Conservation (phyloP, 176 grass and related monocot genomes). For the Puccinellia tenuiflora region DNA sequence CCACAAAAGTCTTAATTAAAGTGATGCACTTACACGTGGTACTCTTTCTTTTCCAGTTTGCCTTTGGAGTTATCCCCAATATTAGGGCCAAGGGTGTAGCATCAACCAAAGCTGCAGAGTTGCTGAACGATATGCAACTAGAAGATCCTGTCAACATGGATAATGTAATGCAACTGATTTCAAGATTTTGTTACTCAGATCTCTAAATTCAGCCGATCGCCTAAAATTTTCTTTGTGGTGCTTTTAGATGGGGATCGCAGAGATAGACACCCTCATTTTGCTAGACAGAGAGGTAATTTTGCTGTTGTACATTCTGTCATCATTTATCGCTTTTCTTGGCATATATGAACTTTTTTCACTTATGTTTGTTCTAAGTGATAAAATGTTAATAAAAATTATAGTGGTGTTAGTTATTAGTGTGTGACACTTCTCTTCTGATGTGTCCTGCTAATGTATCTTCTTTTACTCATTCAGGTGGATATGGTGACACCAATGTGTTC, state of each 20-base stretch:
- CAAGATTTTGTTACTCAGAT: conserved; percentile 11
- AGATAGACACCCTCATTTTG: conserved; percentile 93
- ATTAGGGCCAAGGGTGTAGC: conserved; percentile 82
- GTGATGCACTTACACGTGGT: background rate
- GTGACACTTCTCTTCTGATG: background rate
- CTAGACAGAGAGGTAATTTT: conserved; percentile 81
- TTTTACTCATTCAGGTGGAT: conserved; percentile 64
- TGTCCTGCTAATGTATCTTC: background rate
- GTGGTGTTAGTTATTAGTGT: background rate
- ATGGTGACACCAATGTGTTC: conserved; percentile 98
- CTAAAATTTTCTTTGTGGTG: conserved; percentile 4
- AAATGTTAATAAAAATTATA: background rate
- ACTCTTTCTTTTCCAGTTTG: conserved; percentile 55
- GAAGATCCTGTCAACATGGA: conserved; percentile 89
- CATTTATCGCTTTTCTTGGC: background rate
- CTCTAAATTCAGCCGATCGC: background rate
- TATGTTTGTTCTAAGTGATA: background rate
- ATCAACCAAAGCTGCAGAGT: conserved; percentile 75
- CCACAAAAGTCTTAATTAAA: conserved; percentile 3
- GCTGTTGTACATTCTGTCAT: background rate
- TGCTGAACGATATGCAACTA: conserved; percentile 83
- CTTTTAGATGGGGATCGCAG: conserved; percentile 67
- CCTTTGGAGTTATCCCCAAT: conserved; percentile 89
- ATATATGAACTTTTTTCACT: background rate
- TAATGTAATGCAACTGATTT: conserved; percentile 55